Evolutionary conservation across 2,329 filamentous ascomycete species (phyloP), one percentile per base, ranked within the genome.

Genomic region (Cadophora sp.): DNA sequence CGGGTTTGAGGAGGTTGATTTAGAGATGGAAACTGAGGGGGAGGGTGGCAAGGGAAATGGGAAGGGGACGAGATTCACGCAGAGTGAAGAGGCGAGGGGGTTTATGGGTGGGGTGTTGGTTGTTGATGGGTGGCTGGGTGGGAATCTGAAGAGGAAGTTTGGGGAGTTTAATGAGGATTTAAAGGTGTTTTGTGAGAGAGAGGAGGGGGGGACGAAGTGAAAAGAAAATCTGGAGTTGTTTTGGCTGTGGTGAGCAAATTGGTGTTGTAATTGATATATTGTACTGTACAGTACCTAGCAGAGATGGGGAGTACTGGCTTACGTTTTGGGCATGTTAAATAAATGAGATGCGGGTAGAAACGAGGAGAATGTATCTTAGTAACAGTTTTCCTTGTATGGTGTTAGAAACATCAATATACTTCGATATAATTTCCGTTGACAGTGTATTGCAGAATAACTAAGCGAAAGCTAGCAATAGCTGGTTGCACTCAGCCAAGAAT

Each of bases 141-240:
- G 43, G 3, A 60, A 48, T 47, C 20, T 60, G 58, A 45, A 47
- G 58, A 60, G 45, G 20, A 60, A 60, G 16, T 60, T 60, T 45
- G 43, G 5, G 22, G 27, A 14, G 22, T 60, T 60, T 60, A 24
- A 43, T 24, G 39, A 11, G 27, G 58, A 60, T 60, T 60, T 60
- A 41, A 47, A 30, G 58, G 58, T 2, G 7, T n/a, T 14, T 22
- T 60, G 58, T 30, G 58, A 60, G 39, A 41, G 33, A 9, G 9
- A n/a, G 39, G 39, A 22, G 53, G 33, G 22, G 39, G 33, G 4
- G 55, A 39, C 9, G 18, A 9, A 55, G 51, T 18, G 13, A 27
- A 11, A 11, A 7, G 9, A 20, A 3, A 39, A 33, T 33, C 14
- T 45, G 8, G 6, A n/a, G 11, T 45, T 2, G 9, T 13, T 9